These are phyloP conservation scores for Cryptomeria japonica DNA, from an alignment of 75 land plant genomes.

Conservation along the genomic window DNA sequence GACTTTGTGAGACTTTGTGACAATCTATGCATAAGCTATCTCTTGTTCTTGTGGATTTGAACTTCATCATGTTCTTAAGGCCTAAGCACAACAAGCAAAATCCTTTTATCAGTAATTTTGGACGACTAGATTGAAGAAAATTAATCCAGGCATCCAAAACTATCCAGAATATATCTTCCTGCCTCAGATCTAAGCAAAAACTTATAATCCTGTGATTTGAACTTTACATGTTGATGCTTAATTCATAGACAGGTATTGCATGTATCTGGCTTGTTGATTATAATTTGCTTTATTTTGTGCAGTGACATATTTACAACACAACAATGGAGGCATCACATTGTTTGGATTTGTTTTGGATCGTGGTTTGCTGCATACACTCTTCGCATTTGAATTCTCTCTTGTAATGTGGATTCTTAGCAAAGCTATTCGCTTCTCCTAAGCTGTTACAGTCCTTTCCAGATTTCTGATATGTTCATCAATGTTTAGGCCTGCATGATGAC, in stretches of 20 bases:
- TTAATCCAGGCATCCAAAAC: too few relatives aligned
- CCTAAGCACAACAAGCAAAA: too few relatives aligned
- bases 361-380: constrained; percentile 64
- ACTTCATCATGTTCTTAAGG: too few relatives aligned
- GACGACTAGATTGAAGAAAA: too few relatives aligned
- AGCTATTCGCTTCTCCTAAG: constrained; percentile 41
- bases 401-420: constrained; percentile 76
- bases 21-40: too few relatives aligned
- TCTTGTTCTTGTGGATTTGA: too few relatives aligned
- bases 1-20: too few relatives aligned
- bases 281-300: constrained; percentile 23
- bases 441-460: not conserved
- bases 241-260: not conserved
- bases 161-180: not conserved
- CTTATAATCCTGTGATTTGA: not conserved
- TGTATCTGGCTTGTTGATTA: not conserved
- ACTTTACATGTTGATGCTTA: not conserved
- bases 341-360: constrained; percentile 76
- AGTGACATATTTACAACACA: constrained; percentile 72
- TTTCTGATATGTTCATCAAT: too few relatives aligned
- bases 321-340: constrained; percentile 58
- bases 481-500: not conserved
- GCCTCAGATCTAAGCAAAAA: not conserved
- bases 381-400: constrained; percentile 65
- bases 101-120: too few relatives aligned